Conservation (phyloP, 495 filamentous ascomycete species). For the Margaritispora aquatica region DNA sequence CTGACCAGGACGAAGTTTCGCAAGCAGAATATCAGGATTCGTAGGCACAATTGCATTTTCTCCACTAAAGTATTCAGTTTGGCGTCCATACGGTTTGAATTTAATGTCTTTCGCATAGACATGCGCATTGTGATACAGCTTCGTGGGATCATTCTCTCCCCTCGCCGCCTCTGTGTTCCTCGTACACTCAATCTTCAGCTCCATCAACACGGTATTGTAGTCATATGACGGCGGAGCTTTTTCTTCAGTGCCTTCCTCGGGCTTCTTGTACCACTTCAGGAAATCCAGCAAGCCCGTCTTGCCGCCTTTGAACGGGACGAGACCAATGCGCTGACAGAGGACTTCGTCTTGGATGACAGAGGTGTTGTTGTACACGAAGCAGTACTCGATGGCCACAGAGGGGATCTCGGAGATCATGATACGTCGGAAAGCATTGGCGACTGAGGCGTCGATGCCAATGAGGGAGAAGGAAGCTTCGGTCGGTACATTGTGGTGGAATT, state of each 20-base stretch:
- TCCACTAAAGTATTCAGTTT: slow-evolving; percentile 59
- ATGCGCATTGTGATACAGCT: slow-evolving; percentile 76
- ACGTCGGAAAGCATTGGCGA: slow-evolving; percentile 97
- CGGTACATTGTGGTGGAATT: slow-evolving; percentile 75
- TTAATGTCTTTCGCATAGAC: slow-evolving; percentile 80
- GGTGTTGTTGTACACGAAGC: slow-evolving; percentile 91
- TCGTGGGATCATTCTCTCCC: slow-evolving; percentile 70
- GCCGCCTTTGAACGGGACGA: slow-evolving; percentile 80
- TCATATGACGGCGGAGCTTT: slow-evolving; percentile 50
- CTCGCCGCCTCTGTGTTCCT: slow-evolving; percentile 62
- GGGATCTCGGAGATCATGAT: slow-evolving; percentile 95
- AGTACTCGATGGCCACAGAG: slow-evolving; percentile 84
- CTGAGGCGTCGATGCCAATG: slow-evolving; percentile 81
- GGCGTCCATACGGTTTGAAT: slow-evolving; percentile 68
- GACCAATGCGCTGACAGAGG: slow-evolving; percentile 77
- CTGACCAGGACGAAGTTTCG: slow-evolving; percentile 91
- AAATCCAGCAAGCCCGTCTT: slow-evolving; percentile 65
- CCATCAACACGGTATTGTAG: slow-evolving; percentile 72
- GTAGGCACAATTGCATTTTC: slow-evolving; percentile 63
- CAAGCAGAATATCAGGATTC: slow-evolving; percentile 89
- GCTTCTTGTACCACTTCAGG: slow-evolving; percentile 66
- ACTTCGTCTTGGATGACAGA: slow-evolving; percentile 98
- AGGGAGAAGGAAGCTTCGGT: slow-evolving; percentile 81
- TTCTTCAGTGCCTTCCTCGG: slow-evolving; percentile 46
- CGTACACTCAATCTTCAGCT: slow-evolving; percentile 68